Base-by-base conservation (phyloP, 768 basidiomycete genomes). In the Solioccasus polychromus region DNA sequence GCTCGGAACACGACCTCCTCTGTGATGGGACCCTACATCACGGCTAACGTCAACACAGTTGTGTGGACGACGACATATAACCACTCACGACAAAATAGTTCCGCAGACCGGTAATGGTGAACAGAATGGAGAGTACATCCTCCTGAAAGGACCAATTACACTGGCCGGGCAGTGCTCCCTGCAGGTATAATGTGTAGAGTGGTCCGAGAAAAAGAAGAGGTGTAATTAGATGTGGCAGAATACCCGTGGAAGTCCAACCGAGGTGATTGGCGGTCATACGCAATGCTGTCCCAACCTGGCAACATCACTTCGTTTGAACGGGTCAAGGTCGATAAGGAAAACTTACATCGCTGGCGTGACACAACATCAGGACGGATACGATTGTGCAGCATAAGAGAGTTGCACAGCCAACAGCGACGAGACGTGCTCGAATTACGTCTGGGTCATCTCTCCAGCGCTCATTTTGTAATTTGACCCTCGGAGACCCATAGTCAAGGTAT, bases 1-100 rank as follows among this genome's bases (percentile, higher is more conserved):
- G 88, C 82, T 22, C 96, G 74, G 62, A 96, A 98, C 8, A 91
- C 88, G 20, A 96, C 47, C 65, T 98, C 95, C 68, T 99, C 95
- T 0, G 94, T 94, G 26, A 93, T 65, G 0, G 95, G 95, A 4
- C 78, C 93, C 92, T 93, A 48, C 24, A 4, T 38, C 9, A 17
- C 25, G 22, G 8, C 15, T 5, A 35, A 35, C 17, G 44, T 39
- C 29, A 35, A 32, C 6, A 32, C 38, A n/a, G 8, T 18, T 22
- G 17, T 20, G 24, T 12, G 32, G 28, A 39, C 17, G 47, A 52
- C 30, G 10, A 14, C 14, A 11, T 28, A 19, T 14, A 3, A 42
- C 35, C 23, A 62, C 73, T 18, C 44, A 78, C 80, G 31, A 75
- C 47, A 18, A 73, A 39, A 61, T 84, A 91, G 62, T 94, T 95